Evolutionary conservation across 1,139 yeast genomes (phyloP), one percentile per base, ranked within the genome.

Genomic region (Magnusiomyces tetraspermus): DNA sequence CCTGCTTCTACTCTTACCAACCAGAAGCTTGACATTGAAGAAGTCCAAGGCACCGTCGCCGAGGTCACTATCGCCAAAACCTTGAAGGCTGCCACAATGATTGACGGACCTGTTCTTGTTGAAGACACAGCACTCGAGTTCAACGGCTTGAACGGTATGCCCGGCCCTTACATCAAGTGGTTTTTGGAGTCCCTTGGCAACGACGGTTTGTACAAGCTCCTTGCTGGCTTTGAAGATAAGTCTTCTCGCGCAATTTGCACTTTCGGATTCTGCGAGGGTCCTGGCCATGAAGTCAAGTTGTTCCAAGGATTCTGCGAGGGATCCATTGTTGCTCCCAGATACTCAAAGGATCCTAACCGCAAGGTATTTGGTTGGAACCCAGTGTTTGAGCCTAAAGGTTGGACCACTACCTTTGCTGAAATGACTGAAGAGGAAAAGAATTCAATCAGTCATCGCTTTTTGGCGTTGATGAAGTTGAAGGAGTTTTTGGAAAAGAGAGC

Each of bases 151-250:
- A 82, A 85, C 51, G 83, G 82, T 19, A 76, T 94, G 53, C 99
- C 99, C 1, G 99, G 99, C 8, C 97, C 98, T 1, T 80, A 80
- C 62, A 78, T 80, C 67, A 90, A 90, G 69, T 90, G 97, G 97
- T 90, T 90, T 70, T 77, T 86, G 49, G 71, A 81, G 56, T 71
- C 79, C 17, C 67, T 89, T 58, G 96, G 96, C 0, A 75, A 85
- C 51, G 77, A 76, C 22, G 92, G 90, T 2, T 71, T 89, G 55
- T 86, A 83, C 52, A 80, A 85, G 61, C 76, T 92, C 83, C 74
- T 94, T 46, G 78, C 71, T 58, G 86, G 85, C 50, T 92, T 85
- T 65, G 89, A 83, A 52, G 87, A 88, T 67, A 89, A 89, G 65
- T 71, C 82, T 6, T 98, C 97, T 3, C 77, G 80, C 56, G 97